Base-by-base conservation (phyloP, 1,139 yeast species). In the Ashbya aceris region DNA sequence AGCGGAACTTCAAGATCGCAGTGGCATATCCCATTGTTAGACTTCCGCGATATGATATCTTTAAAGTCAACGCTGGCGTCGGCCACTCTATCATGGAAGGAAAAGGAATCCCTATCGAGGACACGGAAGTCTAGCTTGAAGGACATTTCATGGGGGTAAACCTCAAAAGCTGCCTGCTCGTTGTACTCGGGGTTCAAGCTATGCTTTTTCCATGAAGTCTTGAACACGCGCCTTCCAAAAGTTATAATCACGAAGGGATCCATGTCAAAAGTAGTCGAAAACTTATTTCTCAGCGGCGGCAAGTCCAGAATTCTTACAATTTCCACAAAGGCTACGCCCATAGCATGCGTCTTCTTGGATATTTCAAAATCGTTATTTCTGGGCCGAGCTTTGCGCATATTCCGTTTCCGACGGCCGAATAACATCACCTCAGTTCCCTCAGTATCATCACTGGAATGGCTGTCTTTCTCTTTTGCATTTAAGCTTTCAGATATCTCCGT, bases 181-280 rank as follows among this genome's bases (percentile, higher is more conserved):
- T 85, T 80, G 60, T 79, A 91, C 1, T 79, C 72, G 0, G 98
- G 98, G 45, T 81, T 82, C 41, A 86, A 63, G 1, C 85, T 82
- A 57, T 89, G 97, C 27, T 86, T 75, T 52, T 80, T 76, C 79
- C 87, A 83, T 20, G 91, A 81, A 0, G 96, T 87, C 51, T 95
- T 74, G 60, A 78, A 89, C 0, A 93, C 86, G 49, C 83, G 82
- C 55, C 84, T 82, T 9, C 96, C 96, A 61, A 89, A 86, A 0
- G 96, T 80, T 0, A 85, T 80, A 12, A 89, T 91, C 5, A 89
- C 94, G 64, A 89, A 91, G 0, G 98, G 97, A 56, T 91, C 98
- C 94, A 91, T 85, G 60, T 87, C 96, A 55, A 82, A 91, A 0
- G 91, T 80, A 14, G 87, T 76, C 14, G 89, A 69, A 1, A 81